Base-by-base conservation (phyloP, 805 yeast species). In the Scheffersomyces coipomensis region DNA sequence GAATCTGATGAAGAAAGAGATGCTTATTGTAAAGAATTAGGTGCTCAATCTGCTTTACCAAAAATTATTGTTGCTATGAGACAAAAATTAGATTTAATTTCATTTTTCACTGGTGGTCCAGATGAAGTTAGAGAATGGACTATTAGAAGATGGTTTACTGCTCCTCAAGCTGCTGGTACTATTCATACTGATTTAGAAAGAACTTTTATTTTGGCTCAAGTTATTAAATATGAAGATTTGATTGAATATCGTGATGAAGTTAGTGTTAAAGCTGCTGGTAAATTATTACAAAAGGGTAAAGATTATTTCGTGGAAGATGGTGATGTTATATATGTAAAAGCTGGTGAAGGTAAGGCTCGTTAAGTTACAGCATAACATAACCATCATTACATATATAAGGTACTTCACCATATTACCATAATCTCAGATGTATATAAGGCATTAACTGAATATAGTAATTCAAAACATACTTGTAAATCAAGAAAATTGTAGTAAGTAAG, bases 61-160 rank as follows among this genome's bases (percentile, higher is more conserved):
- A 79, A 79, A 69, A 85, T 91, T 52, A 82, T 91, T 53, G 75
- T 80, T 48, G 73, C 87, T 48, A 90, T 91, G 97, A 85, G 97
- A 73, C 72, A 78, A 49, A 83, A 88, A 45, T 75, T 90, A 44
- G 85, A 85, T 50, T 81, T 93, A 64, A 89, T 90, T 50, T 88
- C 97, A 38, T 93, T 84, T 75, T 93, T 88, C 78, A 93, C 99
- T 25, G 84, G 93, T 60, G 99, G 99, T 52, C 85, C 95, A 30
- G 88, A 87, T 46, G 99, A 93, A 71, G 96, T 90, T 36, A 85
- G 97, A 65, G 97, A 95, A 68, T 93, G 99, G 99, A 93, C 99
- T 25, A 81, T 93, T 47, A 81, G 98, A 68, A 73, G 75, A 52
- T 95, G 95, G 53, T 85, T 91, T 34, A 83, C 87, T 53, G 97